phyloP scores from a whole-genome alignment of 148 eudicot species.

The Persicaria maculosa region DNA sequence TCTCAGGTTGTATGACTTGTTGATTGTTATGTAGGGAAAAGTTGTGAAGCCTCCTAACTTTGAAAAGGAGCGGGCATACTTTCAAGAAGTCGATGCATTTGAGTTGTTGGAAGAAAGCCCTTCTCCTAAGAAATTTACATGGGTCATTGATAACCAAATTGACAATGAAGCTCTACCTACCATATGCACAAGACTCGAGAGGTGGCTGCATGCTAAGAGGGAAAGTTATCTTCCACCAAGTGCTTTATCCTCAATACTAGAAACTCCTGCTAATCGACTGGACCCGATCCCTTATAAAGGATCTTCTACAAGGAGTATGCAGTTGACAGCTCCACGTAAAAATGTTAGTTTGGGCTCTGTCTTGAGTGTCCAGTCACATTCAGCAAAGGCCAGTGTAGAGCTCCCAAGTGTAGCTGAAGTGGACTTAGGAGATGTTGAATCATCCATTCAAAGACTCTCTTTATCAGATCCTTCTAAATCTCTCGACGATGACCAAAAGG shows the following conservation, averaged over 20 bases:
- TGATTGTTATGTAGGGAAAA: slow-evolving; percentile 43
- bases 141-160: slow-evolving; percentile 47
- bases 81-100: slow-evolving; percentile 81
- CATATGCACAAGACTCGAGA: slow-evolving; percentile 57
- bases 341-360: slow-evolving; percentile 21
- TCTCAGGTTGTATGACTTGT: neutral
- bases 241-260: slow-evolving; percentile 64
- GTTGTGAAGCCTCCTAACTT: slow-evolving; percentile 39
- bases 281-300: slow-evolving; percentile 28
- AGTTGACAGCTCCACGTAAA: slow-evolving; percentile 19
- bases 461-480: slow-evolving; percentile 43
- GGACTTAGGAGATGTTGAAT: slow-evolving; percentile 47
- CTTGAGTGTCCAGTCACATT: slow-evolving; percentile 19
- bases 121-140: slow-evolving; percentile 70
- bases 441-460: slow-evolving; percentile 58
- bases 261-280: slow-evolving; percentile 44
- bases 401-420: slow-evolving; percentile 23
- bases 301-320: slow-evolving; percentile 21
- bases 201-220: slow-evolving; percentile 67
- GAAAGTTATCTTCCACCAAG: slow-evolving; percentile 32
- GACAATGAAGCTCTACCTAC: slow-evolving; percentile 38
- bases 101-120: slow-evolving; percentile 93
- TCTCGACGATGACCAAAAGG: slow-evolving; percentile 31
- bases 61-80: slow-evolving; percentile 82
- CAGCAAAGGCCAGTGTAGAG: slow-evolving; percentile 21